phyloP scores from a whole-genome alignment of 768 basidiomycete species.

The Amanita rimosa region DNA sequence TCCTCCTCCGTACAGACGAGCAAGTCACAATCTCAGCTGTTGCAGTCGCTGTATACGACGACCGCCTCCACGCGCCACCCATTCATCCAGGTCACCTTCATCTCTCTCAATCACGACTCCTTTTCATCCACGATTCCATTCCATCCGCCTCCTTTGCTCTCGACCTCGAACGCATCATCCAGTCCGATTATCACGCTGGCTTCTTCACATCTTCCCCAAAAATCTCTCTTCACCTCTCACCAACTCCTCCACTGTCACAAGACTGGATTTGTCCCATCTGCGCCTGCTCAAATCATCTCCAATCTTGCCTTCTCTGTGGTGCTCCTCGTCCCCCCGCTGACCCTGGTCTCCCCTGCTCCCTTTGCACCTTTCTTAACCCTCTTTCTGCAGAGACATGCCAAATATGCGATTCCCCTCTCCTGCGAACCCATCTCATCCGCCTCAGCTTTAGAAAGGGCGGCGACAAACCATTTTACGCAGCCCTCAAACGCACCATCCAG shows the following conservation, averaged over 20 bases:
- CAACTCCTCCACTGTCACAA: conserved; percentile 14
- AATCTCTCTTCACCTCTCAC: conserved; percentile 53
- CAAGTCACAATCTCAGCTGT: conserved; percentile 64
- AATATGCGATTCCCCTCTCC: background rate
- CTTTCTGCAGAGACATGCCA: conserved; percentile 22
- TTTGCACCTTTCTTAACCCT: conserved; percentile 90
- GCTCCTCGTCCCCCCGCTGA: conserved; percentile 42
- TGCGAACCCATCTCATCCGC: conserved; percentile 40
- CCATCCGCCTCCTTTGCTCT: conserved; percentile 54
- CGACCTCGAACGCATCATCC: conserved; percentile 49
- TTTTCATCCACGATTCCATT: conserved; percentile 57
- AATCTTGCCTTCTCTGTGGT: conserved; percentile 30
- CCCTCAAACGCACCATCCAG: conserved; percentile 59
- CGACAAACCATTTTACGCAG: conserved; percentile 71
- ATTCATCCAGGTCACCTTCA: conserved; percentile 64
- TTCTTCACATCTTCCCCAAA: conserved; percentile 87
- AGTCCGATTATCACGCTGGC: conserved; percentile 84
- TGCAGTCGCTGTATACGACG: conserved; percentile 83
- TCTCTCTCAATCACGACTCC: conserved; percentile 74
- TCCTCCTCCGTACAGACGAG: conserved; percentile 76
- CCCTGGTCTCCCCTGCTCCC: conserved; percentile 52
- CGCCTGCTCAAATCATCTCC: conserved; percentile 48
- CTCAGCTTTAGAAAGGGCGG: conserved; percentile 90
- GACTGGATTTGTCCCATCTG: conserved; percentile 90
- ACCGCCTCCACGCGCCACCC: conserved; percentile 73